phyloP scores from a whole-genome alignment of 2,329 filamentous ascomycete species.

The Exophiala xenobiotica region DNA sequence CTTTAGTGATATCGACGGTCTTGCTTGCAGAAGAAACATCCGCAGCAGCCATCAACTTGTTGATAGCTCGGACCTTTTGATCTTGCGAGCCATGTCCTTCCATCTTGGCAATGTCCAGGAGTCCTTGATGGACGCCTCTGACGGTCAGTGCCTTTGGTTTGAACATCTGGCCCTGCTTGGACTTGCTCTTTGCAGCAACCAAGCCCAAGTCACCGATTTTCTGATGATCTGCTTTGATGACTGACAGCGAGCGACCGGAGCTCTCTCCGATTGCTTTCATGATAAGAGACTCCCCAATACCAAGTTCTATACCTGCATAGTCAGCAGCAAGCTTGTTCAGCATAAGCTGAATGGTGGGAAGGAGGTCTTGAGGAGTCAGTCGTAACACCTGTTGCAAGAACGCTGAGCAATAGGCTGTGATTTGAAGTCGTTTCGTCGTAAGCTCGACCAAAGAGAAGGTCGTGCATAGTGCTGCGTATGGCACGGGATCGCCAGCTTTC shows the following conservation, averaged over 20 bases:
- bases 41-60: conserved; percentile 89
- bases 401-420: conserved; percentile 81
- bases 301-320: conserved; percentile 92
- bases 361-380: conserved; percentile 80
- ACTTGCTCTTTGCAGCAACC: conserved; percentile 91
- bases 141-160: conserved; percentile 91
- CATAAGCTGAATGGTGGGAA: conserved; percentile 90
- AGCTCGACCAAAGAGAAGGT: conserved; percentile 95
- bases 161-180: conserved; percentile 97
- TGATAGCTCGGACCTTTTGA: conserved; percentile 90
- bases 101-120: conserved; percentile 84
- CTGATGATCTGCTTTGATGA: conserved; percentile 94
- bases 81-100: conserved; percentile 84
- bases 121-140: conserved; percentile 77
- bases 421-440: conserved; percentile 86
- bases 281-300: conserved; percentile 96
- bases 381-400: conserved; percentile 94
- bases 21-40: conserved; percentile 73
- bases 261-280: conserved; percentile 98
- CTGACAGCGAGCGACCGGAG: conserved; percentile 79
- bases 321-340: conserved; percentile 97
- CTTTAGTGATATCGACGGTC: conserved; percentile 78
- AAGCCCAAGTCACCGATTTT: conserved; percentile 94
- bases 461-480: conserved; percentile 89
- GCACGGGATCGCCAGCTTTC: conserved; percentile 83